Base-by-base conservation (phyloP, 768 basidiomycete genomes). In the Exidia glandulosa region DNA sequence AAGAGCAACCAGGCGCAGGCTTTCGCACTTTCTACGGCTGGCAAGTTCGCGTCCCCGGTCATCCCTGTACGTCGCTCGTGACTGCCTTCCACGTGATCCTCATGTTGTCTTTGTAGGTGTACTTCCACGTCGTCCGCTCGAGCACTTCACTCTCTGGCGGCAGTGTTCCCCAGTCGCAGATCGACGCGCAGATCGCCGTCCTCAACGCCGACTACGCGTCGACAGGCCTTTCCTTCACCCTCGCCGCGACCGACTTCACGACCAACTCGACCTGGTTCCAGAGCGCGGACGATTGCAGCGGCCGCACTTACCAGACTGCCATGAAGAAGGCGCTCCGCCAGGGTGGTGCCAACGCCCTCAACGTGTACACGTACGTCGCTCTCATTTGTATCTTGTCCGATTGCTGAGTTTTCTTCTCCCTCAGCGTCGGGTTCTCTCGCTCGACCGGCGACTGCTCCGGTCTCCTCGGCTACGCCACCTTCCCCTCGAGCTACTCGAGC, bases 381-480 rank as follows among this genome's bases (percentile, higher is more conserved):
- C 71, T 29, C 60, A 23, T 12, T 67, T 9, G n/a, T 29, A 5
- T 27, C 50, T 12, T 30, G 19, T 10, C 23, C 32, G 27, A 19
- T 16, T 25, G 23, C 32, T 41, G 33, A 16, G 57, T 58, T 32
- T 74, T 77, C 47, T 76, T 78, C 70, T 65, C 7, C 54, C 33
- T 70, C 70, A 55, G 76, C 73, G 13, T 65, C 30, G 50, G 50
- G 23, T 54, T 54, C 50, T 14, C 25, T 12, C 30, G 41, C 36
- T 36, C 36, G 36, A 36, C 50, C 5, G 50, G 50, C 9, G 7
- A 27, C 6, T 27, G 70, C 59, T 65, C 67, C 32, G 77, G 78
- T 33, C 75, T 82, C 16, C 73, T 84, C 27, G 80, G 80, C 30
- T 82, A 82, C 63, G 70, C 80, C 1, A 81, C 80, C 32, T 81